Conservation (phyloP, 2,329 filamentous ascomycete species). For the Fusarium miscanthi region DNA sequence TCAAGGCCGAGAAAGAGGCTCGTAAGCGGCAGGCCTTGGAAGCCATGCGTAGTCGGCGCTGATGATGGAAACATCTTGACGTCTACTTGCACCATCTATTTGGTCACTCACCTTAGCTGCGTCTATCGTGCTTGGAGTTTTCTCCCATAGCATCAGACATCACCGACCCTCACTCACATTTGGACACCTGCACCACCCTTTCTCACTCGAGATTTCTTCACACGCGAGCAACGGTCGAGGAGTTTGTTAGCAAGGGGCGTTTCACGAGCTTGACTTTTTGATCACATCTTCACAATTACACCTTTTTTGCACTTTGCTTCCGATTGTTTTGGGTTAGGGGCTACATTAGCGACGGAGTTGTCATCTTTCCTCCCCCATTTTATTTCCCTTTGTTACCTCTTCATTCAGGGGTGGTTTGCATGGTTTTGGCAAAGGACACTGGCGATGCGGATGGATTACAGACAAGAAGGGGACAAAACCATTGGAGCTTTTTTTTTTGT, state of each 20-base stretch:
- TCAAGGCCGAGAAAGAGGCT: conserved; percentile 72
- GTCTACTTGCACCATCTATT: neutral
- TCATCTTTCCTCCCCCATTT: conserved; percentile 21
- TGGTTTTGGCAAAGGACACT: conserved; percentile 28
- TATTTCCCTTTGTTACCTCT: conserved; percentile 3
- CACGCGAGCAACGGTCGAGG: conserved; percentile 36
- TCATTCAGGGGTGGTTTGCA: conserved; percentile 18
- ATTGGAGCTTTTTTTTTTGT: conserved; percentile 2
- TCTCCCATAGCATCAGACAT: neutral
- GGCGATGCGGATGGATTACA: conserved; percentile 7
- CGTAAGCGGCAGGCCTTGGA: conserved; percentile 58
- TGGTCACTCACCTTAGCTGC: neutral
- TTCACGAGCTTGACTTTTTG: conserved; percentile 25
- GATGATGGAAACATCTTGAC: conserved; percentile 22
- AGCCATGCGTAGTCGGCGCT: conserved; percentile 48
- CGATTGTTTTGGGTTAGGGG: conserved; percentile 24
- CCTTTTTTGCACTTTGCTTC: conserved; percentile 14
- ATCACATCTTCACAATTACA: neutral
- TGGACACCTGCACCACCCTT: neutral
- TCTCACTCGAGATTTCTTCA: conserved; percentile 6
- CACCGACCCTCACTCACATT: neutral
- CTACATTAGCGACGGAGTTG: conserved; percentile 56
- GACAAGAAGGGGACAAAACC: conserved; percentile 4
- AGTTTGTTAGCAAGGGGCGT: conserved; percentile 34
- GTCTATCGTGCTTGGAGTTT: neutral